Base-by-base conservation (phyloP, 2,329 filamentous ascomycete genomes). In the Diaporthe humulicola region DNA sequence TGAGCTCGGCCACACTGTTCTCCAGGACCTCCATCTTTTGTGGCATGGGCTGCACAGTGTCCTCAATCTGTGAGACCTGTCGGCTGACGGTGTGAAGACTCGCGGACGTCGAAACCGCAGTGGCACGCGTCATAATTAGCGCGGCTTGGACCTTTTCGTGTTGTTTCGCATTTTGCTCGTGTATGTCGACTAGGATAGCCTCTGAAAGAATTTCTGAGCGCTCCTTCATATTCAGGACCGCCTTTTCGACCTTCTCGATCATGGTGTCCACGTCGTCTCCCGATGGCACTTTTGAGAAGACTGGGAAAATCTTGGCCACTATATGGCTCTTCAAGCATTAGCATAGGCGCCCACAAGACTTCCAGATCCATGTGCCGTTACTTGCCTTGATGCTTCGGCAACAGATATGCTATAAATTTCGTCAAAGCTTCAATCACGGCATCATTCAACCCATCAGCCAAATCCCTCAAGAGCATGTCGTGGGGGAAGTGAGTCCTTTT, bases 361-460 rank as follows among this genome's bases (percentile, higher is more conserved):
- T 4, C 33, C 5, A 5, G 33, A 4, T 36, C 9, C 33, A 36
- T 36, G 33, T 9, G 33, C 25, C 28, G 6, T 19, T 42, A 64
- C n/a, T 42, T 45, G 42, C 58, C 58, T 64, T 64, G 38, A 38
- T 45, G n/a, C 58, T 64, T 64, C 10, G 58, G 58, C n/a, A 64
- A 19, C n/a, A 64, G 12, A 28, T 64, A 64, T 28, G 58, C 58
- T 45, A 64, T 64, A n/a, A 64, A 28, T 40, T 45, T 64, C 8
- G 58, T 64, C 38, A 64, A 42, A 45, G 38, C 58, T n/a, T 45
- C 42, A 38, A 64, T n/a, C 5, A 64, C n/a, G 10, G 38, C 36
- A 30, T 64, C 58, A 45, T 64, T 42, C 38, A 64, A 45, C 14
- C 19, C n/a, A 19, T 64, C 58, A 8, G 28, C 58, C 17, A 64